Percentiles rank a stretch among this genome's conserved stretches.
These are phyloP conservation scores for Pterulicium gracile DNA, from an alignment of 1,284 basidiomycete genomes.

Conservation along the genomic window DNA sequence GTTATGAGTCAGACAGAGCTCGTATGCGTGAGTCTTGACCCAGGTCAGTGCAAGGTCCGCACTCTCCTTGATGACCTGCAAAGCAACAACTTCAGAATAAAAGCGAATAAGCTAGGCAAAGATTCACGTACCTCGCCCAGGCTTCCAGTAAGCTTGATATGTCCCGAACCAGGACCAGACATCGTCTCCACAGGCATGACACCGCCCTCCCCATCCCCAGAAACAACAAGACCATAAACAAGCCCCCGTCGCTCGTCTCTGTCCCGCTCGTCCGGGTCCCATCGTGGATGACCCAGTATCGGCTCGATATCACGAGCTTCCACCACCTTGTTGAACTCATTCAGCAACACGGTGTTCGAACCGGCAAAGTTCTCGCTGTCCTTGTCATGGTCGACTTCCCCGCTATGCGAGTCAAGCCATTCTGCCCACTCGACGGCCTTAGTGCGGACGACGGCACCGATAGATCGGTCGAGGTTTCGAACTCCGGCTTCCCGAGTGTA, in stretches of 20 bases:
- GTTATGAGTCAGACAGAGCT: slow-evolving; percentile 63
- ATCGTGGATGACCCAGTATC: slow-evolving; percentile 76
- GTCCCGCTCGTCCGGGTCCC: slow-evolving; percentile 73
- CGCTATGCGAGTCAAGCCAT: slow-evolving; percentile 35
- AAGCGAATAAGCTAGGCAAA: neutral
- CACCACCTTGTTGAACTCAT: slow-evolving; percentile 51
- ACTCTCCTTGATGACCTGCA: slow-evolving; percentile 76
- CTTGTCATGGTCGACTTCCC: neutral
- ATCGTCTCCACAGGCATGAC: slow-evolving; percentile 78
- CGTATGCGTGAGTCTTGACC: slow-evolving; percentile 78
- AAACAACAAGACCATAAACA: slow-evolving; percentile 82
- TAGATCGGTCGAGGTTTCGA: slow-evolving; percentile 79
- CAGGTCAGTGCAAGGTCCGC: slow-evolving; percentile 81
- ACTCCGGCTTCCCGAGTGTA: slow-evolving; percentile 91
- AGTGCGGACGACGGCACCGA: slow-evolving; percentile 76
- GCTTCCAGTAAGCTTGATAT: slow-evolving; percentile 71
- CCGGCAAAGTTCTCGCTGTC: slow-evolving; percentile 11
- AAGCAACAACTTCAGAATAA: slow-evolving; percentile 6
- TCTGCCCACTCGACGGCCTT: slow-evolving; percentile 89
- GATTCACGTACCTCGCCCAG: slow-evolving; percentile 52
- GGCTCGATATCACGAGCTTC: slow-evolving; percentile 67
- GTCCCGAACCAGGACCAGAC: slow-evolving; percentile 59
- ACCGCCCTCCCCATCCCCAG: slow-evolving; percentile 80
- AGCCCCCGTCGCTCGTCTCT: slow-evolving; percentile 60
- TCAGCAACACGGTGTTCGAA: slow-evolving; percentile 15